Evolutionary conservation across 768 basidiomycete genomes (phyloP).

Genomic region (Xerocomellus chrysenteron): DNA sequence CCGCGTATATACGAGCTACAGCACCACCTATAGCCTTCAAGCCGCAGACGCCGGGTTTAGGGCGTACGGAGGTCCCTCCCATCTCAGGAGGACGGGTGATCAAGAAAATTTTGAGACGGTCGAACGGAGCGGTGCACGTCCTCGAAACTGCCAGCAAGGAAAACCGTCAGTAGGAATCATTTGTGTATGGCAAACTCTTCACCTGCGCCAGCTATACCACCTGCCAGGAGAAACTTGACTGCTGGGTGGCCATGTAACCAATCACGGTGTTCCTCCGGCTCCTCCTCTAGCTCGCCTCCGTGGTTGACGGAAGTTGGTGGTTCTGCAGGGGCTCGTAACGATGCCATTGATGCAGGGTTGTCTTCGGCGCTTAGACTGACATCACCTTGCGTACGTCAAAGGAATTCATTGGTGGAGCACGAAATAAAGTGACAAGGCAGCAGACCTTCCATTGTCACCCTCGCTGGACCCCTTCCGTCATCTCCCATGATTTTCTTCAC

Average conservation of each 20-base stretch:
- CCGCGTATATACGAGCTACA: constrained; percentile 77
- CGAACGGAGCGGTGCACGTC: constrained; percentile 96
- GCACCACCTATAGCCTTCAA: constrained; percentile 69
- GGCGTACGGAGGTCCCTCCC: constrained; percentile 48
- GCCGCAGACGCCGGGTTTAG: constrained; percentile 49
- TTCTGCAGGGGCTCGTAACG: constrained; percentile 13
- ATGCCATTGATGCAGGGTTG: constrained; percentile 44
- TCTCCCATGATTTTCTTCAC: constrained; percentile 64
- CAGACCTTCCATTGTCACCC: constrained; percentile 88
- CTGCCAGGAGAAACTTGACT: constrained; percentile 87
- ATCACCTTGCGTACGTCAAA: constrained; percentile 55
- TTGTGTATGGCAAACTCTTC: constrained; percentile 26
- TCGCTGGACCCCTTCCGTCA: constrained; percentile 74
- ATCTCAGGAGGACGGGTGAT: constrained; percentile 85
- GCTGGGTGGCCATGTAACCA: constrained; percentile 71
- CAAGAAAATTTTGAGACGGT: constrained; percentile 93
- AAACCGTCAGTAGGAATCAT: constrained; percentile 4
- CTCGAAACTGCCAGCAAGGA: constrained; percentile 69
- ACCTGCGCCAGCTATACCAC: constrained; percentile 94
- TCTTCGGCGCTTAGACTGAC: constrained; percentile 78
- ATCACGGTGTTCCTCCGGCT: constrained; percentile 58
- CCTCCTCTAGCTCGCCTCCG: constrained; percentile 48
- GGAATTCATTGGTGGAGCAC: constrained; percentile 17
- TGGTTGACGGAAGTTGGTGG: constrained; percentile 25
- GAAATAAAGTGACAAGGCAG: constrained; percentile 12